These are phyloP conservation scores for Alternaria sp. DNA, from an alignment of 2,329 filamentous ascomycete genomes.

Conservation along the genomic window DNA sequence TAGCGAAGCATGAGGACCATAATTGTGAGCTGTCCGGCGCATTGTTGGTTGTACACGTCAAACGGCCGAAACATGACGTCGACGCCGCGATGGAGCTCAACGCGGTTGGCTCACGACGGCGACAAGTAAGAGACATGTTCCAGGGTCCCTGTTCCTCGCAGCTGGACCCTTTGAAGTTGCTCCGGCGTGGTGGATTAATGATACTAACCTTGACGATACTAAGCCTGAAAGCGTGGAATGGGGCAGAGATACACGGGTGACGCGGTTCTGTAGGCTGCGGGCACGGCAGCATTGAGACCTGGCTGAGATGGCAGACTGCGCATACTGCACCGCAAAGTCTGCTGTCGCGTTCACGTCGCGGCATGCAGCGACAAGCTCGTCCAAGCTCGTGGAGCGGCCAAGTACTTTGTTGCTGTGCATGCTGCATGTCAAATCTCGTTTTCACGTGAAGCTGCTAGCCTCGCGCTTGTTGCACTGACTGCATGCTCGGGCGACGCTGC, in stretches of 20 bases:
- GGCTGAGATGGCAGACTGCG: neutral
- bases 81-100: slow-evolving; percentile 1
- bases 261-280: neutral
- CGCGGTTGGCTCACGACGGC: slow-evolving; percentile 9
- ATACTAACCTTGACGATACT: neutral
- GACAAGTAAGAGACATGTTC: neutral
- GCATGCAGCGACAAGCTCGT: too few species aligned
- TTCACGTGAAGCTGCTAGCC: slow-evolving; percentile 6
- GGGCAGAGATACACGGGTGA: neutral
- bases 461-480: slow-evolving; percentile 11
- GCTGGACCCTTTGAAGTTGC: slow-evolving; percentile 5
- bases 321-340: neutral
- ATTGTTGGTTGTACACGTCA: slow-evolving; percentile 15
- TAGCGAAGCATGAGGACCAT: slow-evolving; percentile 5
- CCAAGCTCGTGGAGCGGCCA: too few species aligned
- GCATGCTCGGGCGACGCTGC: slow-evolving; percentile 14
- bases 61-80: slow-evolving; percentile 16
- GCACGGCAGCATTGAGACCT: neutral
- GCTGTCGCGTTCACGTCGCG: too few species aligned
- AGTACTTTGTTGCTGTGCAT: too few species aligned
- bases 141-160: slow-evolving; percentile 2
- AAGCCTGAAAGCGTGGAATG: neutral
- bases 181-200: neutral
- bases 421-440: neutral
- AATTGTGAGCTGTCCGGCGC: slow-evolving; percentile 9